Conservation (phyloP, 768 basidiomycete genomes). For the Rhodotorula graminis region DNA sequence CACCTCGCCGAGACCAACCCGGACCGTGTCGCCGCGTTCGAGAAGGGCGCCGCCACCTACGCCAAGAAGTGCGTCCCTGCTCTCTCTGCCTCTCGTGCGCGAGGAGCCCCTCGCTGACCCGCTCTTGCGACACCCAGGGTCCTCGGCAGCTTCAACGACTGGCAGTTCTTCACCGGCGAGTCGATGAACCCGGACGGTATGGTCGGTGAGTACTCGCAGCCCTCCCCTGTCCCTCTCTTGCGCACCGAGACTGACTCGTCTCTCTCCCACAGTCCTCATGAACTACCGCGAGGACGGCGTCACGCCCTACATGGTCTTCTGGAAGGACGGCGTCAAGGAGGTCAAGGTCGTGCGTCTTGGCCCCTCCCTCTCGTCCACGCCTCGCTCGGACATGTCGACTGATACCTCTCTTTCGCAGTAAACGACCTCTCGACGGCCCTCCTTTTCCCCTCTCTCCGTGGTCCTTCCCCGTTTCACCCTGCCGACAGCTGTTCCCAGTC, state of each 20-base stretch:
- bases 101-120: neutral
- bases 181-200: constrained; percentile 43
- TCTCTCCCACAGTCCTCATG: constrained; percentile 58
- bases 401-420: neutral
- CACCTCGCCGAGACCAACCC: constrained; percentile 57
- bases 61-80: constrained; percentile 63
- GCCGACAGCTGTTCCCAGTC: neutral
- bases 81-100: neutral
- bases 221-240: no score
- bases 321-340: constrained; percentile 70
- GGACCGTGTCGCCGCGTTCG: constrained; percentile 66
- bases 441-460: neutral
- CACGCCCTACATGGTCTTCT: constrained; percentile 37
- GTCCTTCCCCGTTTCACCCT: neutral
- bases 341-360: constrained; percentile 40
- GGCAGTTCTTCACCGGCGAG: constrained; percentile 65
- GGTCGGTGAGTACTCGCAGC: neutral
- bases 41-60: constrained; percentile 68
- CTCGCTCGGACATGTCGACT: no score
- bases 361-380: no score
- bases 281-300: constrained; percentile 69
- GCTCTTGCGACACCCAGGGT: constrained; percentile 47
- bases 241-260: neutral
- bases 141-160: constrained; percentile 83
- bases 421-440: neutral